These are phyloP conservation scores for Apodospora peruviana DNA, from an alignment of 495 filamentous ascomycete genomes.

Conservation along the genomic window DNA sequence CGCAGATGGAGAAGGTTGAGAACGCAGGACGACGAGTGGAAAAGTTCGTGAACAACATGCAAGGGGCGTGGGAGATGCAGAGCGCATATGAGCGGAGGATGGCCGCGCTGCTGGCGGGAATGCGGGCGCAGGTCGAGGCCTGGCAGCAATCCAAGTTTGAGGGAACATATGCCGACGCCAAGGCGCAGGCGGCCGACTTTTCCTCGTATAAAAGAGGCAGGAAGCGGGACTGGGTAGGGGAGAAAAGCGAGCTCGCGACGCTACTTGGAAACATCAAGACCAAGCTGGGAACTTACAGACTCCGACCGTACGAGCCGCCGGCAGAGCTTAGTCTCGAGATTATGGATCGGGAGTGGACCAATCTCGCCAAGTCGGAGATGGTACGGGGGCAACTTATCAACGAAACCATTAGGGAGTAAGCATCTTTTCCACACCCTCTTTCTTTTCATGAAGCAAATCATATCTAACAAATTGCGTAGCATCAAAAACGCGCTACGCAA, in stretches of 20 bases:
- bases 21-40: slow-evolving; percentile 94
- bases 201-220: slow-evolving; percentile 77
- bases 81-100: slow-evolving; percentile 88
- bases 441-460: neutral
- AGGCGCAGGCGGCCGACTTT: slow-evolving; percentile 77
- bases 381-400: slow-evolving; percentile 88
- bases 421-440: slow-evolving; percentile 1
- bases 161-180: slow-evolving; percentile 90
- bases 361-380: slow-evolving; percentile 74
- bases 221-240: slow-evolving; percentile 92
- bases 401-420: slow-evolving; percentile 89
- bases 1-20: slow-evolving; percentile 94
- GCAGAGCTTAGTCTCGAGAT: slow-evolving; percentile 70
- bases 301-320: slow-evolving; percentile 87
- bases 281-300: slow-evolving; percentile 88
- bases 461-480: slow-evolving; percentile 29
- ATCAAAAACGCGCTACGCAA: slow-evolving; percentile 94
- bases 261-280: slow-evolving; percentile 98
- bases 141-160: slow-evolving; percentile 81
- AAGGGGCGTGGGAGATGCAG: slow-evolving; percentile 99
- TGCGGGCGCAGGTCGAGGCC: slow-evolving; percentile 60
- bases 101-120: slow-evolving; percentile 67
- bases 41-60: slow-evolving; percentile 98
- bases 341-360: slow-evolving; percentile 76
- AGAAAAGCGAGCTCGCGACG: slow-evolving; percentile 91